These are phyloP conservation scores for Neurospora cerealis DNA, from an alignment of 495 filamentous ascomycete species.

Conservation along the genomic window DNA sequence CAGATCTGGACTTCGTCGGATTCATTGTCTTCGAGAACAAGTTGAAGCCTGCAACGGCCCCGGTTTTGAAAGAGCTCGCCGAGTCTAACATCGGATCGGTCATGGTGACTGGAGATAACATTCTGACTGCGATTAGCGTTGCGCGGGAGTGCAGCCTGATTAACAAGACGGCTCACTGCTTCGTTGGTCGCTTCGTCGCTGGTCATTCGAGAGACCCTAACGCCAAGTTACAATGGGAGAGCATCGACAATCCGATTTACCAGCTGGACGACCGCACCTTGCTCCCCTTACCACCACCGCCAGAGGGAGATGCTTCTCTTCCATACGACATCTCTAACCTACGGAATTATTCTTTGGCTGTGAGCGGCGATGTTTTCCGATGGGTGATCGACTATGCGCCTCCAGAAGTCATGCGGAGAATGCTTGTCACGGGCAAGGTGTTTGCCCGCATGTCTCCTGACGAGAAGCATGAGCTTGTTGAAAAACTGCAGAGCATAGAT, in stretches of 20 bases:
- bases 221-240: slow-evolving; percentile 75
- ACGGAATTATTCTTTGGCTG: slow-evolving; percentile 74
- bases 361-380: slow-evolving; percentile 89
- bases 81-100: slow-evolving; percentile 78
- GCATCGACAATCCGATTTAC: slow-evolving; percentile 71
- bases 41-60: slow-evolving; percentile 71
- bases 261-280: slow-evolving; percentile 69
- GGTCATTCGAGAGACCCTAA: slow-evolving; percentile 60
- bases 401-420: slow-evolving; percentile 64
- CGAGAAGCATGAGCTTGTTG: slow-evolving; percentile 96
- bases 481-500: slow-evolving; percentile 92
- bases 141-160: slow-evolving; percentile 87
- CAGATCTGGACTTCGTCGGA: slow-evolving; percentile 72
- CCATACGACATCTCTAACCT: slow-evolving; percentile 74
- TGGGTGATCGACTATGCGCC: slow-evolving; percentile 90
- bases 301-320: slow-evolving; percentile 66
- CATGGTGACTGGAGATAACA: slow-evolving; percentile 99
- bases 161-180: slow-evolving; percentile 71
- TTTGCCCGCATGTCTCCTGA: slow-evolving; percentile 99
- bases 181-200: slow-evolving; percentile 79
- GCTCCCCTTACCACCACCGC: slow-evolving; percentile 59
- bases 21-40: slow-evolving; percentile 99
- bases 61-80: slow-evolving; percentile 72
- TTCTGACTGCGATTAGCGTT: slow-evolving; percentile 93
- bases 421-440: slow-evolving; percentile 85